Conservation (phyloP, 176 grass and related monocot genomes). For the Thinopyrum elongatum region DNA sequence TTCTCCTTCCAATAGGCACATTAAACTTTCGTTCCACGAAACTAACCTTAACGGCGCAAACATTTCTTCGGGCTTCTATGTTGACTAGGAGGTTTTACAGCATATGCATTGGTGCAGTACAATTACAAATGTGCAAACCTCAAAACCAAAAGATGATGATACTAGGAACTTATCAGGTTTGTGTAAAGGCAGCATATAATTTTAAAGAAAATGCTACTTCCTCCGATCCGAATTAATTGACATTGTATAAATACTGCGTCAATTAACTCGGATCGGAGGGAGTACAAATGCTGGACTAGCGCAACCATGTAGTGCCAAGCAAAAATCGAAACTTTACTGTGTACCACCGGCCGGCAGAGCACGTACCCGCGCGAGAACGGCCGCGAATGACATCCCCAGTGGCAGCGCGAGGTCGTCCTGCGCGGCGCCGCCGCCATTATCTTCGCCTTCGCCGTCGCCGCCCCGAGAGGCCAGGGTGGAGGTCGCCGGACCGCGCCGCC, state of each 20-base stretch:
- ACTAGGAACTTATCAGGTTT: background rate
- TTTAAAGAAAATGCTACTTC: background rate
- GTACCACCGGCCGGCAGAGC: background rate
- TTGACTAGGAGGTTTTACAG: background rate
- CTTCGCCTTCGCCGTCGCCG: background rate
- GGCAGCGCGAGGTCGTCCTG: slow-evolving; percentile 76
- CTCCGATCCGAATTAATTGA: too few relatives aligned
- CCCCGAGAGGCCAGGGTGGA: background rate
- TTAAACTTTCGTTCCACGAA: background rate
- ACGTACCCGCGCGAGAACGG: slow-evolving; percentile 73
- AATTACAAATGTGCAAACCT: background rate
- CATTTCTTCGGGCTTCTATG: background rate
- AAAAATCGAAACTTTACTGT: slow-evolving; percentile 8
- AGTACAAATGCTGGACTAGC: background rate
- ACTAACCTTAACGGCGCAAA: background rate
- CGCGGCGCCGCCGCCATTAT: background rate
- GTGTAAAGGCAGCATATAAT: background rate
- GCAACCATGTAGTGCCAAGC: too few relatives aligned
- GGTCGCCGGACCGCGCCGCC: background rate
- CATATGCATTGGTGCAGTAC: background rate
- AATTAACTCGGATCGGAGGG: too few relatives aligned
- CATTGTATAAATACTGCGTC: too few relatives aligned
- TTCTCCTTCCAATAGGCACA: background rate
- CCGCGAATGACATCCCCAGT: slow-evolving; percentile 86
- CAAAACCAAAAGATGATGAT: background rate